These are phyloP conservation scores for Talaromyces proteolyticus DNA, from an alignment of 495 filamentous ascomycete species.

Conservation along the genomic window DNA sequence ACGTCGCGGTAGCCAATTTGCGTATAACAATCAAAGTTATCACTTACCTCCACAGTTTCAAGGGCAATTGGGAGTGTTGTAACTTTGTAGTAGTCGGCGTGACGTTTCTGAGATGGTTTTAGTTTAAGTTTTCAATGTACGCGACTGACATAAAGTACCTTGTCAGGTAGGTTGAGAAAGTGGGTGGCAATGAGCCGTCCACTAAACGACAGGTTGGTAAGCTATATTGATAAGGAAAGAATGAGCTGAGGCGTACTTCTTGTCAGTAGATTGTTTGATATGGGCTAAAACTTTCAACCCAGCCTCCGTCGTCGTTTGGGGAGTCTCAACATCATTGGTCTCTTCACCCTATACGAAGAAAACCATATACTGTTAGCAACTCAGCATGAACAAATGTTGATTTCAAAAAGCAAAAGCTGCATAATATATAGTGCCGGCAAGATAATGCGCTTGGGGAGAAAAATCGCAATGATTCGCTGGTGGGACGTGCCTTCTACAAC, in stretches of 20 bases:
- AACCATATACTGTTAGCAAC: slow-evolving; percentile 5
- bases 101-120: slow-evolving; percentile 28
- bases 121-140: background rate
- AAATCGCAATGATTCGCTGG: no score
- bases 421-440: no score
- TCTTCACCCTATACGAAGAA: slow-evolving; percentile 8
- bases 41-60: slow-evolving; percentile 57
- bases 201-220: slow-evolving; percentile 1
- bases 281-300: slow-evolving; percentile 61
- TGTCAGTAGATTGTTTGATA: slow-evolving; percentile 62
- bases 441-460: no score
- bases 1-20: no score
- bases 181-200: slow-evolving; percentile 58
- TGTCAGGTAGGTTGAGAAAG: slow-evolving; percentile 63
- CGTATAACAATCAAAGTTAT: background rate
- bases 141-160: slow-evolving; percentile 19
- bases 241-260: slow-evolving; percentile 49
- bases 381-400: no score
- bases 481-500: no score
- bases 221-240: slow-evolving; percentile 2
- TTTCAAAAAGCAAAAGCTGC: no score
- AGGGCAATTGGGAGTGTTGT: slow-evolving; percentile 72
- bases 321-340: slow-evolving; percentile 32
- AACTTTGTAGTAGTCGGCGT: slow-evolving; percentile 68
- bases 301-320: slow-evolving; percentile 57